A percentile compares a stretch with the other conserved stretches of the same genome.
These are phyloP conservation scores for Lagerstroemia speciosa DNA, from an alignment of 345 rosid species.

Conservation along the genomic window DNA sequence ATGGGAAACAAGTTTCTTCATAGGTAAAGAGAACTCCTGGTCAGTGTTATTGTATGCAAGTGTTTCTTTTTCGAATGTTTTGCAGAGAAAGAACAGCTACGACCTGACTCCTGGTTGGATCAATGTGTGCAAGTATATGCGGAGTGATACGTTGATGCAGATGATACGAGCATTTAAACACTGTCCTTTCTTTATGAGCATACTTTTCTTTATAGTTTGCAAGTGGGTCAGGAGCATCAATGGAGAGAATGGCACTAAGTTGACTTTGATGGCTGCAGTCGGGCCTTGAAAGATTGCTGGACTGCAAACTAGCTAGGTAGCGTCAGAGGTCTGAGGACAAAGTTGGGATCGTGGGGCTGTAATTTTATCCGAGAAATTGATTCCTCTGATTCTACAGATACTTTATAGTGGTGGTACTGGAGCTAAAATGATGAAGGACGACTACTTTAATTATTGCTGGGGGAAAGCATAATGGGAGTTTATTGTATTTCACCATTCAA, in stretches of 20 bases:
- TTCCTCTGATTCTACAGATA: neutral
- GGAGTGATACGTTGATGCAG: neutral
- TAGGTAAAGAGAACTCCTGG: too few species aligned
- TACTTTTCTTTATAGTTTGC: neutral
- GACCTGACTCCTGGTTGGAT: neutral
- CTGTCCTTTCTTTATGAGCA: neutral
- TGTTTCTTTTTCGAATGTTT: neutral
- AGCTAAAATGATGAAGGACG: neutral
- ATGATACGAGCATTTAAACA: neutral
- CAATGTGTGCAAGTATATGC: neutral
- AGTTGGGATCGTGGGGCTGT: neutral
- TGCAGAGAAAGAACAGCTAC: neutral
- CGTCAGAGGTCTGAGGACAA: neutral
- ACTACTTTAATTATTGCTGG: neutral
- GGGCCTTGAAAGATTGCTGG: conserved; percentile 8
- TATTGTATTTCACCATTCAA: neutral
- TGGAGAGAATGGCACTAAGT: conserved; percentile 1
- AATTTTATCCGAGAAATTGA: neutral
- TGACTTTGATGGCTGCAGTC: neutral
- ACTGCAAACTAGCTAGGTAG: neutral
- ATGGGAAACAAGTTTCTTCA: too few species aligned
- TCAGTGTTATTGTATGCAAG: too few species aligned
- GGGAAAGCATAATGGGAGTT: neutral
- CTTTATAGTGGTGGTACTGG: neutral
- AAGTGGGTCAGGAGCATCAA: neutral